Percentiles rank a stretch among this genome's conserved stretches.
phyloP scores from a whole-genome alignment of 306 rosid genomes.

The Astragalus glycyphyllos region DNA sequence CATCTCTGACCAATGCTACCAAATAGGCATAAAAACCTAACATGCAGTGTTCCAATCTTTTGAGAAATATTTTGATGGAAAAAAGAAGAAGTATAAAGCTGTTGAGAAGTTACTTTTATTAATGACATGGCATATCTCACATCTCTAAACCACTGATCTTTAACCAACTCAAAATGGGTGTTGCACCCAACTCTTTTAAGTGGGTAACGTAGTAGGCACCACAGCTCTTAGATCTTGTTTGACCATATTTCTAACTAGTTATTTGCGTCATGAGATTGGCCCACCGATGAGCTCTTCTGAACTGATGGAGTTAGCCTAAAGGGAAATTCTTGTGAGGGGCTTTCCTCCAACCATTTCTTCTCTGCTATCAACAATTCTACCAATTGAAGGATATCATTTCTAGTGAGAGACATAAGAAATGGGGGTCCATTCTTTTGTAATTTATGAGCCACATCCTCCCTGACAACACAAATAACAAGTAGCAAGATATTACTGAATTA shows the following conservation, averaged over 20 bases:
- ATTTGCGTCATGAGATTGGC: constrained; percentile 45
- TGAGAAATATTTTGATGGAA: no score
- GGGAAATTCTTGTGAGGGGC: constrained; percentile 57
- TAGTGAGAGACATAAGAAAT: constrained; percentile 48
- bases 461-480: constrained; percentile 42
- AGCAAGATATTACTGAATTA: constrained; percentile 7
- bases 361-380: constrained; percentile 65
- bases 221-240: no score
- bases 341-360: constrained; percentile 39
- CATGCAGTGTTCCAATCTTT: no score
- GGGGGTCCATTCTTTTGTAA: constrained; percentile 62
- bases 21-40: no score
- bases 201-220: no score
- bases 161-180: no score
- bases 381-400: constrained; percentile 57
- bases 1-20: no score
- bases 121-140: no score
- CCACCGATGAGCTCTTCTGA: constrained; percentile 39
- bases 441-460: constrained; percentile 65
- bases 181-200: no score
- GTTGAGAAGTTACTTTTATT: no score
- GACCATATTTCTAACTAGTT: not conserved
- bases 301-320: constrained; percentile 50
- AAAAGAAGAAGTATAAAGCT: no score
- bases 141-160: no score